Evolutionary conservation across 805 yeast genomes (phyloP).

Genomic region (Kodamaea laetipori): DNA sequence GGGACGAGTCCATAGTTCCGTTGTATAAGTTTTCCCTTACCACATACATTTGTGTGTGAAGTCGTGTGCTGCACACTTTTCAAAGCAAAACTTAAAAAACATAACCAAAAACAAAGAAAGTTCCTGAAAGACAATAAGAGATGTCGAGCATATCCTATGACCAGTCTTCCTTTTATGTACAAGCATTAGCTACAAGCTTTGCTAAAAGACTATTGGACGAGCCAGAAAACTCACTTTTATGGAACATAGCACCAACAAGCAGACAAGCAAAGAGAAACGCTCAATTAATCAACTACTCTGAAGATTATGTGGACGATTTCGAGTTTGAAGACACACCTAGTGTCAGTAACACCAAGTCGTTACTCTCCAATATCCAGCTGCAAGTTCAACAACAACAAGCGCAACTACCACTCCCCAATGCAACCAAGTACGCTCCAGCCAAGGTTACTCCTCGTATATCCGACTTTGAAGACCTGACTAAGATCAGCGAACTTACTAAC

Average conservation of each 20-base stretch:
- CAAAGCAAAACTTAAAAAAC: background rate
- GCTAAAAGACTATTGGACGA: slow-evolving; percentile 66
- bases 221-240: slow-evolving; percentile 70
- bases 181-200: slow-evolving; percentile 77
- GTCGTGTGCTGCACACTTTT: slow-evolving; percentile 4
- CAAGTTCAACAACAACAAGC: slow-evolving; percentile 21
- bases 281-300: slow-evolving; percentile 73
- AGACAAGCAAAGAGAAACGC: slow-evolving; percentile 75
- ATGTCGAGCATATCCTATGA: slow-evolving; percentile 21
- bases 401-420: slow-evolving; percentile 14
- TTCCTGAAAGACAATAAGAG: background rate
- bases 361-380: slow-evolving; percentile 18
- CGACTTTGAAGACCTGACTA: slow-evolving; percentile 26
- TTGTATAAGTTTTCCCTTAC: background rate
- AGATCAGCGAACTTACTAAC: slow-evolving; percentile 29
- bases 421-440: slow-evolving; percentile 33
- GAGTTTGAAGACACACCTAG: slow-evolving; percentile 28
- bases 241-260: slow-evolving; percentile 68
- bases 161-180: slow-evolving; percentile 52
- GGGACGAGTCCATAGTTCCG: slow-evolving; percentile 24
- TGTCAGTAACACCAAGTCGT: slow-evolving; percentile 13
- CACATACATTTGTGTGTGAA: background rate
- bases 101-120: slow-evolving; percentile 7
- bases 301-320: slow-evolving; percentile 30
- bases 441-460: slow-evolving; percentile 26